Base-by-base conservation (phyloP, 2,329 filamentous ascomycete genomes). In the Penicillium sp. region DNA sequence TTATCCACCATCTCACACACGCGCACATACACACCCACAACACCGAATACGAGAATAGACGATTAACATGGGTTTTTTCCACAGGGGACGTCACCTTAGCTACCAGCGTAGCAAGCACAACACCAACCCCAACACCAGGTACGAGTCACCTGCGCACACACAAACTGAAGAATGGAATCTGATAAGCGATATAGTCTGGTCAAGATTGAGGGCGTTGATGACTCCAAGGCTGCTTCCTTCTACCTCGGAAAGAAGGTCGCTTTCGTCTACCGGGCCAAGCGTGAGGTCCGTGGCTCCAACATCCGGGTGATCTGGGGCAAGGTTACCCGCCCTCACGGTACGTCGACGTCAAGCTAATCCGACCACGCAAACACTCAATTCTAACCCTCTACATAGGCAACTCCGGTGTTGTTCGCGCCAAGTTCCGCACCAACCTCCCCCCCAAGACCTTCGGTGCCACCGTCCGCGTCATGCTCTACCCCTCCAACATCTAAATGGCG, bases 291-390 rank as follows among this genome's bases (percentile, higher is more conserved):
- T 73, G 94, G 94, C 76, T 93, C 91, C 78, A 97, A 97, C 88
- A 95, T 97, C 81, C 87, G 93, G 75, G 88, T 97, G 70, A 96
- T 97, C 83, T 97, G 92, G 91, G 93, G 93, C 83, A 96, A 96
- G 85, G 88, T 97, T 76, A 95, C 90, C 76, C 84, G 91, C 75
- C 87, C 91, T 76, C 93, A 97, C 81, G 93, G 89, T 93, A 89
- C 70, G 80, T 76, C 23, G 6, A 24, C 28, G 16, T 26, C 41
- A 12, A 26, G 13, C 6, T 4, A 13, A 13, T 3, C 4, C 36
- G 36, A 8, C 28, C 24, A 10, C 24, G 4, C 21, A 16, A 33
- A 47, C 13, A 23, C 18, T 21, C 18, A 31, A 36, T 46, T 49
- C 54, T 48, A 45, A 57, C 53, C 41, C 18, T 45, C 9, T 33